Conservation (phyloP, 345 rosid genomes). For the Hibiscus tridactylites region DNA sequence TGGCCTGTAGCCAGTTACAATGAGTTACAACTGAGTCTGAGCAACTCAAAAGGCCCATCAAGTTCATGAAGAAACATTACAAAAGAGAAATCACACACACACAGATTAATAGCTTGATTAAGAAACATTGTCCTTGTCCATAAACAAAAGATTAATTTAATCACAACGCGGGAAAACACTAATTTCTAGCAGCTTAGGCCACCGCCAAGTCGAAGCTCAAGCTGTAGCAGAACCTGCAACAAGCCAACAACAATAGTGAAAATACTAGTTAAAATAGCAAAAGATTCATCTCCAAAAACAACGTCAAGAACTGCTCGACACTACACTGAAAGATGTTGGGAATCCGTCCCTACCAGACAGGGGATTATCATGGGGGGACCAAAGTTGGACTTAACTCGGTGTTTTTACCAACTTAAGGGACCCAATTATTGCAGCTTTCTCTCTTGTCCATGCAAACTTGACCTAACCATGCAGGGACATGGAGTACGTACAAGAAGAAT, state of each 20-base stretch:
- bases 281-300: not conserved
- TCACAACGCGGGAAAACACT: not conserved
- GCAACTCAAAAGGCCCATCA: too few species aligned
- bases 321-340: not conserved
- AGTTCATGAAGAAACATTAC: not conserved
- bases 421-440: not conserved
- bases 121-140: constrained; percentile 6
- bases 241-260: not conserved
- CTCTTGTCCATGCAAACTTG: constrained; percentile 8
- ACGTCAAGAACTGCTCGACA: too few species aligned
- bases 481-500: constrained; percentile 13
- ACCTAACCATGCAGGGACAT: constrained; percentile 12
- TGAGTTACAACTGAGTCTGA: too few species aligned
- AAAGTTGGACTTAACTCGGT: constrained; percentile 15
- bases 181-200: constrained; percentile 2
- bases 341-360: constrained; percentile 7
- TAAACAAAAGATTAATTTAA: not conserved
- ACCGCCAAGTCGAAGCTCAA: constrained; percentile 1
- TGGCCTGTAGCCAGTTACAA: too few species aligned
- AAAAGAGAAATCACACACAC: constrained; percentile 10
- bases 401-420: not conserved
- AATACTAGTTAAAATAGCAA: not conserved
- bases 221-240: constrained; percentile 16
- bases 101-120: constrained; percentile 3
- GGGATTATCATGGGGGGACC: not conserved